Evolutionary conservation across 2,329 filamentous ascomycete genomes (phyloP).

Genomic region (Aspergillus piperis): DNA sequence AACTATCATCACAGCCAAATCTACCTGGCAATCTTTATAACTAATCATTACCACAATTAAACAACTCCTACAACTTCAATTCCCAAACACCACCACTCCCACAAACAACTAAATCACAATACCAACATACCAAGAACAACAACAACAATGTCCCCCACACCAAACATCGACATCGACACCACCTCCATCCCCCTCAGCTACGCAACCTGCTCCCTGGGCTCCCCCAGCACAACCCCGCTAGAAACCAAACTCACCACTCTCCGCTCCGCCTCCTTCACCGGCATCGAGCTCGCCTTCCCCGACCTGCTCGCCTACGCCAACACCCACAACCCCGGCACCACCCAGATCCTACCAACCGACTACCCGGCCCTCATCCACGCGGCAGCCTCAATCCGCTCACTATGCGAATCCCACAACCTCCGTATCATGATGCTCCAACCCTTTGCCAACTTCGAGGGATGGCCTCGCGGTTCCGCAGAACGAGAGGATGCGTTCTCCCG

Average conservation of each 20-base stretch:
- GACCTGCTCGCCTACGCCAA: conserved; percentile 67
- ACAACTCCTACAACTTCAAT: not conserved
- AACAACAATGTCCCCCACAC: not conserved
- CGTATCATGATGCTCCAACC: conserved; percentile 72
- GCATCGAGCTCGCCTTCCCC: conserved; percentile 73
- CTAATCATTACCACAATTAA: too few relatives aligned
- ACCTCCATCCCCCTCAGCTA: conserved; percentile 38
- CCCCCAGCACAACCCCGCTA: conserved; percentile 29
- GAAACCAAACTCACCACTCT: conserved; percentile 44
- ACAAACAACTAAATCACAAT: not conserved
- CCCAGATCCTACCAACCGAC: conserved; percentile 55
- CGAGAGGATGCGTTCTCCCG: conserved; percentile 63
- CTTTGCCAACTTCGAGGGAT: conserved; percentile 76
- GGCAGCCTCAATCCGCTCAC: conserved; percentile 55
- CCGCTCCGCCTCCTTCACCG: conserved; percentile 52
- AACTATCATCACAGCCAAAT: too few relatives aligned
- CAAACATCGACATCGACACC: too few relatives aligned
- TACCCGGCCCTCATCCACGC: conserved; percentile 60
- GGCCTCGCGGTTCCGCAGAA: conserved; percentile 60
- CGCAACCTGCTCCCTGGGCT: conserved; percentile 48
- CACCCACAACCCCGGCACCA: conserved; percentile 49
- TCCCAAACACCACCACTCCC: not conserved
- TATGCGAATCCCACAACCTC: conserved; percentile 58
- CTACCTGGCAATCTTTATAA: too few relatives aligned
- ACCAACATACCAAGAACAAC: not conserved